Evolutionary conservation across 805 yeast species (phyloP), one percentile per base, ranked within the genome.

Genomic region (Hanseniaspora clermontiae): DNA sequence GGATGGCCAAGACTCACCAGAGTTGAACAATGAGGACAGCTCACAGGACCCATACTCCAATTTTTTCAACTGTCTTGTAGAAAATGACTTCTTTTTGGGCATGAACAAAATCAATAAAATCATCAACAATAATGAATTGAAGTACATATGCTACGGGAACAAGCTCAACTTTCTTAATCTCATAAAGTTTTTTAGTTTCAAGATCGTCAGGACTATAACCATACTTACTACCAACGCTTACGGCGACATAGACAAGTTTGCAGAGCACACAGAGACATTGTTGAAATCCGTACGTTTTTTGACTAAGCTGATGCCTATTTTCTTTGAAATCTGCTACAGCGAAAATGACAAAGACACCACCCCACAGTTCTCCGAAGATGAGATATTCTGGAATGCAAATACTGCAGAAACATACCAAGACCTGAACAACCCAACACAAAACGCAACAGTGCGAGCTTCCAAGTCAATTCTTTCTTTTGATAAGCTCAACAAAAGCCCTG

Each of bases 241-340:
- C 29, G 50, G 11, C 19, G 20, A 40, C 20, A 39, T 47, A 34
- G 42, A 40, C 15, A 40, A 50, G 8, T 55, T 57, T 39, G 40
- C 48, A 3, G 31, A 31, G 51, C 67, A 71, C 15, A 55, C 64
- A 1, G 59, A 58, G n/a, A 70, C 78, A 59, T 63, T 82, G 11
- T 68, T 84, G 49, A 83, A 80, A 58, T 81, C 87, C 62, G 62
- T 83, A 7, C 74, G 96, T 39, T 66, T 84, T 5, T 67, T 90
- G 43, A 79, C 87, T 2, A 77, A 80, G 59, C 55, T 85, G 3
- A 60, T 85, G 20, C 96, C 96, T 0, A 76, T 79, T 49, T 64
- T 83, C 7, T 85, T 77, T 63, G 95, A 89, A 67, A 64, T 70
- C 11, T 72, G 60, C 49, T 69, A 64, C 29, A 70, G 62, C 61